Base-by-base conservation (phyloP, 2,329 filamentous ascomycete species). In the Claviceps pazoutovae region DNA sequence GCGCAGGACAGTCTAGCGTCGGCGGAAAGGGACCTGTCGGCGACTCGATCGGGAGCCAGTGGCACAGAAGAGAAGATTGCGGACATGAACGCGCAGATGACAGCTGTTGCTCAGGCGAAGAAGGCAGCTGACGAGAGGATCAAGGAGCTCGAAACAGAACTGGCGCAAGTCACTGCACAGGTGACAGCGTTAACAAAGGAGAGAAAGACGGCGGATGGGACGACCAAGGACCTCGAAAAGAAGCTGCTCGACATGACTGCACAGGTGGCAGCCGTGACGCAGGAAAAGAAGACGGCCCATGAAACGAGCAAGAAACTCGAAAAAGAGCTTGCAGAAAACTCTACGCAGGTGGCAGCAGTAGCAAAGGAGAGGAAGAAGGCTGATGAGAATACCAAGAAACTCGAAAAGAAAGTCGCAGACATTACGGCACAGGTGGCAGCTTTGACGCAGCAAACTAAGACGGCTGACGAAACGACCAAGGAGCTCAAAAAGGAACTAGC, bases 31-130 rank as follows among this genome's bases (percentile, higher is more conserved):
- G 61, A 54, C 16, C 53, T 66, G 41, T 56, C 55, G 4, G 50
- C 56, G n/a, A 57, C 60, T 7, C 71, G 76, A 57, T 61, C 69
- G 14, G 67, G 64, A 46, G 63, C 62, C 48, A 66, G 65, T 51
- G 69, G 71, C 19, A 62, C 71, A 7, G 59, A 60, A 37, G 56
- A 61, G 48, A 62, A 64, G 43, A 52, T 68, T 48, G 56, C 61
- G 13, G 58, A 64, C 34, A 55, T 26, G 34, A 13, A 14, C 9
- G 19, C 36, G 14, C 19, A 48, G 46, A 58, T 70, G 0, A 63
- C 66, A 8, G 64, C 62, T 23, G 57, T 63, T 9, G 54, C 58
- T 1, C 54, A 53, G 46, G 59, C 61, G 4, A 64, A 60, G 50
- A 50, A 56, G 30, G 55, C 53, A 21, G 62, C 64, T 4, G 63